Percentiles rank a stretch among this genome's conserved stretches.
phyloP scores from a whole-genome alignment of 768 basidiomycete genomes.

The Mycena amicta region DNA sequence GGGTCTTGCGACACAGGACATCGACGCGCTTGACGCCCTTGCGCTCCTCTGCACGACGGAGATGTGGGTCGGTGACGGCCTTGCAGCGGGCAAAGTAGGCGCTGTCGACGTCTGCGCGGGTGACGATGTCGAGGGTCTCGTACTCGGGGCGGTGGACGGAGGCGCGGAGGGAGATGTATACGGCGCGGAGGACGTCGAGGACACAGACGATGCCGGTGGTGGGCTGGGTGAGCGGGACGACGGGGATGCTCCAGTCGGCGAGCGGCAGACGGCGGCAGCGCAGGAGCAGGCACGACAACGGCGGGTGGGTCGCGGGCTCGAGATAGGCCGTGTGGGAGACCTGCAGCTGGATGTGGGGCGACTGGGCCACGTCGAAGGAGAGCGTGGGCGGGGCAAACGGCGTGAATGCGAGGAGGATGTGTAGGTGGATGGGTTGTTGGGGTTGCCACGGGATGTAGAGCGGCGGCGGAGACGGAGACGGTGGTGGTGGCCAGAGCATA shows the following conservation, averaged over 20 bases:
- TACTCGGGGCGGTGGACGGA: conserved; percentile 15
- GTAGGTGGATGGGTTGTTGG: conserved; percentile 38
- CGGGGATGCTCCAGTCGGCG: conserved; percentile 4
- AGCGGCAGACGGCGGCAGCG: conserved; percentile 12
- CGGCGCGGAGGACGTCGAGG: conserved; percentile 16
- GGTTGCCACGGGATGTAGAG: conserved; percentile 3
- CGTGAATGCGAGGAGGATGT: conserved; percentile 35
- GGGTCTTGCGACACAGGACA: conserved; percentile 11
- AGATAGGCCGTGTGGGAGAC: conserved; percentile 4
- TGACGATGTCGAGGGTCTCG: conserved; percentile 1
- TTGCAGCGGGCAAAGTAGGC: conserved; percentile 16
- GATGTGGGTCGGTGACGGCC: neutral
- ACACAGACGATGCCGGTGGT: conserved; percentile 12
- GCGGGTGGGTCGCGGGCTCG: conserved; percentile 18
- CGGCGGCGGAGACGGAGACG: neutral
- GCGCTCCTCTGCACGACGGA: conserved; percentile 6
- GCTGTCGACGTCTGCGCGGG: conserved; percentile 4
- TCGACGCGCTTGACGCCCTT: conserved; percentile 22
- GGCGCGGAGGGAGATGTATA: conserved; percentile 9
- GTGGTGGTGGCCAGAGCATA: neutral
- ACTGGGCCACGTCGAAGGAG: conserved; percentile 11
- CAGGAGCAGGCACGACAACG: conserved; percentile 8
- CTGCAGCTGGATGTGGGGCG: conserved; percentile 12
- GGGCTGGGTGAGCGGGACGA: neutral
- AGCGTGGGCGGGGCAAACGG: conserved; percentile 10